These are phyloP conservation scores for Arachis monticola DNA, from an alignment of 331 rosid genomes.

Conservation along the genomic window DNA sequence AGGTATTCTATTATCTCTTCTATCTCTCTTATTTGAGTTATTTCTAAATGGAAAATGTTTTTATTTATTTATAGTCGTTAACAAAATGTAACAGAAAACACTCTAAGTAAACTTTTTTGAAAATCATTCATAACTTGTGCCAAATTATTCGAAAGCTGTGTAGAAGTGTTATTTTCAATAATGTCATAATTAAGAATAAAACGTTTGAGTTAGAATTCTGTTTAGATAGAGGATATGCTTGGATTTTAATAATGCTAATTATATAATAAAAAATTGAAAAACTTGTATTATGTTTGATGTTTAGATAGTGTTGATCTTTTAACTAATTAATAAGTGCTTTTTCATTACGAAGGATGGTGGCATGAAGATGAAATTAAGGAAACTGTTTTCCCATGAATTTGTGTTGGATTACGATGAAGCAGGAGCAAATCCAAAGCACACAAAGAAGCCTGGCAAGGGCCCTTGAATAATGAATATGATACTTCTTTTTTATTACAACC, in stretches of 20 bases:
- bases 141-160: no score
- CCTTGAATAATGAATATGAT: conserved; percentile 41
- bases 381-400: conserved; percentile 51
- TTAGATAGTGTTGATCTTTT: background rate
- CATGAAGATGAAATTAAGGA: conserved; percentile 55
- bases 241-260: no score
- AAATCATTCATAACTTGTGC: no score
- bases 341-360: conserved; percentile 53
- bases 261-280: no score
- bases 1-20: conserved; percentile 50
- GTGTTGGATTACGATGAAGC: conserved; percentile 78
- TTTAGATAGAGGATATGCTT: no score
- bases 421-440: conserved; percentile 67
- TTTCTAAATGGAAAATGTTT: no score
- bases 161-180: no score
- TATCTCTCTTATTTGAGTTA: background rate
- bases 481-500: background rate
- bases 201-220: no score
- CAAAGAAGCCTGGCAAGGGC: conserved; percentile 70
- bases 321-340: conserved; percentile 18
- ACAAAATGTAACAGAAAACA: background rate
- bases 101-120: background rate
- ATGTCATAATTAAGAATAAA: no score
- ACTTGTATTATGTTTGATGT: no score
- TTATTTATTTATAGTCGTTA: no score